These are phyloP conservation scores for Rhizophagus sp. DNA, from an alignment of 192 early-diverging fungal species.

Conservation along the genomic window DNA sequence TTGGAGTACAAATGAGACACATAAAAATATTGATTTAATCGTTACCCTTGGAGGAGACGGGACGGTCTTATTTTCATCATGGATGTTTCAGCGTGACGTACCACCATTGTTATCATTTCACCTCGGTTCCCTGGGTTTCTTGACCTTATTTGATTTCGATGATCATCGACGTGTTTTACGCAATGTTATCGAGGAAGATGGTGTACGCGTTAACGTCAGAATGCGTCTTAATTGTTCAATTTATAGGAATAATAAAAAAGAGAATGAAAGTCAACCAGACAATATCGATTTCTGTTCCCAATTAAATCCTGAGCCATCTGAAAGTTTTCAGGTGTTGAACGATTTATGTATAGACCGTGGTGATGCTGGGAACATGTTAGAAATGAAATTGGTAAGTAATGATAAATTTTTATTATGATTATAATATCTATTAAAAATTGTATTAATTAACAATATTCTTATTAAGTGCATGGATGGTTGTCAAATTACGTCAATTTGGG, in stretches of 20 bases:
- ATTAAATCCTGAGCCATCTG: not conserved
- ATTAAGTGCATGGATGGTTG: conserved; percentile 61
- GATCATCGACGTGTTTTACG: conserved; percentile 55
- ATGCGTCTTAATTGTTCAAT: conserved; percentile 88
- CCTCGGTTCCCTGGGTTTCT: conserved; percentile 88
- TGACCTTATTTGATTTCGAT: conserved; percentile 82
- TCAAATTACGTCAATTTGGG: conserved; percentile 92
- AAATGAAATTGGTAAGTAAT: conserved; percentile 64
- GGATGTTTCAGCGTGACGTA: conserved; percentile 79
- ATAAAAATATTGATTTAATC: conserved; percentile 34
- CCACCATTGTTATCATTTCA: conserved; percentile 92
- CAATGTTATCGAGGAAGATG: conserved; percentile 44
- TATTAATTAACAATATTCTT: no score
- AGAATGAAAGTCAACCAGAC: conserved; percentile 27
- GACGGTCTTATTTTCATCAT: conserved; percentile 86
- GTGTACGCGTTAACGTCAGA: conserved; percentile 81
- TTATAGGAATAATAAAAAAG: conserved; percentile 44
- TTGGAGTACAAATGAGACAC: conserved; percentile 29
- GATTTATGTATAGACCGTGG: conserved; percentile 93
- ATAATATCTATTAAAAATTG: no score
- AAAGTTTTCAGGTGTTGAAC: conserved; percentile 86
- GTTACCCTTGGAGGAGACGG: conserved; percentile 85
- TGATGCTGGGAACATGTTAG: conserved; percentile 81
- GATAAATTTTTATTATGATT: no score
- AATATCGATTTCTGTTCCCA: conserved; percentile 34